Percentiles rank a stretch among this genome's conserved stretches.
phyloP scores from a whole-genome alignment of 1,139 yeast species.

The Debaryomyces singareniensis region DNA sequence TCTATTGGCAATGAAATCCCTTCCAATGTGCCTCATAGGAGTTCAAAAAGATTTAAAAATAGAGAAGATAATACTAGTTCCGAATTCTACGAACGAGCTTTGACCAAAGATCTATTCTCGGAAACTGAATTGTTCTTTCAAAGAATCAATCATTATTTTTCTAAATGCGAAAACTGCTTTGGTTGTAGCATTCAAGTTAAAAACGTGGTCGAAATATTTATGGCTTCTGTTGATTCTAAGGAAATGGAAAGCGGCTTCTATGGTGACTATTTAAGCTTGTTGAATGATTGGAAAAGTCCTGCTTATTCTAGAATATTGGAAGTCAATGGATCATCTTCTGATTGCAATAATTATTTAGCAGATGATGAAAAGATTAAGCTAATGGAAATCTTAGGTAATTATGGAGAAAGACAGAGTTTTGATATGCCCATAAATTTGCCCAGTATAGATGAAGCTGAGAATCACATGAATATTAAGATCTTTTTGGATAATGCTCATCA shows the following conservation, averaged over 20 bases:
- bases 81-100: slow-evolving; percentile 13
- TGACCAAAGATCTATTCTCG: slow-evolving; percentile 18
- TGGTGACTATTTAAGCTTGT: slow-evolving; percentile 19
- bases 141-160: slow-evolving; percentile 13
- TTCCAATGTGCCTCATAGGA: slow-evolving; percentile 17
- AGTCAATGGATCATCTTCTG: slow-evolving; percentile 5
- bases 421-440: slow-evolving; percentile 9
- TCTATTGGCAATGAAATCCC: slow-evolving; percentile 14
- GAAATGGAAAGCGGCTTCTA: slow-evolving; percentile 1
- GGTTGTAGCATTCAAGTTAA: slow-evolving; percentile 5
- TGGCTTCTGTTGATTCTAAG: not conserved
- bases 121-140: slow-evolving; percentile 20
- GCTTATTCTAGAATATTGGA: slow-evolving; percentile 9
- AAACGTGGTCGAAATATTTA: slow-evolving; percentile 13
- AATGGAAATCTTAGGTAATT: slow-evolving; percentile 32
- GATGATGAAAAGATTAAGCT: slow-evolving; percentile 30
- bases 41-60: slow-evolving; percentile 33
- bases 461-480: slow-evolving; percentile 12
- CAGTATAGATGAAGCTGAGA: slow-evolving; percentile 10
- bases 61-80: slow-evolving; percentile 12
- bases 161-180: slow-evolving; percentile 1
- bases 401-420: slow-evolving; percentile 18
- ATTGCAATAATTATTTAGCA: slow-evolving; percentile 8
- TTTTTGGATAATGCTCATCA: slow-evolving; percentile 26
- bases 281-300: slow-evolving; percentile 19